Conservation (phyloP, 1,284 basidiomycete species). For the Vanrija sp. region DNA sequence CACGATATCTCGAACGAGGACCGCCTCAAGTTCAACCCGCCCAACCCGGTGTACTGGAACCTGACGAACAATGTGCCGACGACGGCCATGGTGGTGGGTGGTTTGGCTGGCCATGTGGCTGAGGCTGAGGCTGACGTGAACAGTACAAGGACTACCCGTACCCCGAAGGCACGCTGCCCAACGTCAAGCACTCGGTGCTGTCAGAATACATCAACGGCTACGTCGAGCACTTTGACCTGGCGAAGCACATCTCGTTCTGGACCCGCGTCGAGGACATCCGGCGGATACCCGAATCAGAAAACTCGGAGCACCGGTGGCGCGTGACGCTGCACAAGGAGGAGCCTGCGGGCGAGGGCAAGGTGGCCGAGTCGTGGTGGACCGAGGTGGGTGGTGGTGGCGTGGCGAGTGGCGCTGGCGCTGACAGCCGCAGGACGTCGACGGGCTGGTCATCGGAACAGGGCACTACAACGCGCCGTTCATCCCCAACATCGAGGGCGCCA, state of each 20-base stretch:
- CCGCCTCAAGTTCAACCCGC: slow-evolving; percentile 38
- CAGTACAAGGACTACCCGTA: slow-evolving; percentile 33
- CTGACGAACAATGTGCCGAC: slow-evolving; percentile 52
- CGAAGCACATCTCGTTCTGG: slow-evolving; percentile 51
- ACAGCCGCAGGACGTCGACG: slow-evolving; percentile 51
- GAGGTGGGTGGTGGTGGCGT: slow-evolving; percentile 27
- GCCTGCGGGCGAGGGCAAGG: slow-evolving; percentile 42
- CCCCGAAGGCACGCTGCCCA: slow-evolving; percentile 20
- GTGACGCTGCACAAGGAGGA: slow-evolving; percentile 47
- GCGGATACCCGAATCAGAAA: not conserved
- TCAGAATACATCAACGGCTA: slow-evolving; percentile 40
- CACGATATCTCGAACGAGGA: not conserved
- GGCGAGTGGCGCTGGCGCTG: not conserved
- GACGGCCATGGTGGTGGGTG: slow-evolving; percentile 23
- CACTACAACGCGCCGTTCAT: slow-evolving; percentile 48
- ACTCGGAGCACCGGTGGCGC: slow-evolving; percentile 15
- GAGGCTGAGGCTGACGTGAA: not conserved
- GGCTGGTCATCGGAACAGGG: slow-evolving; percentile 53
- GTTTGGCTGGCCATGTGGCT: slow-evolving; percentile 7
- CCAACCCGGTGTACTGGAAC: slow-evolving; percentile 52
- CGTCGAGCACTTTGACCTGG: slow-evolving; percentile 48
- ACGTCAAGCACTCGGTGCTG: slow-evolving; percentile 23
- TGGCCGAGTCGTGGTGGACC: slow-evolving; percentile 28
- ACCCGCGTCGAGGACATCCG: slow-evolving; percentile 55
- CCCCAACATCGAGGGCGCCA: slow-evolving; percentile 48